Evolutionary conservation across 2,329 filamentous ascomycete genomes (phyloP).

Genomic region (Aspergillus chevalieri): DNA sequence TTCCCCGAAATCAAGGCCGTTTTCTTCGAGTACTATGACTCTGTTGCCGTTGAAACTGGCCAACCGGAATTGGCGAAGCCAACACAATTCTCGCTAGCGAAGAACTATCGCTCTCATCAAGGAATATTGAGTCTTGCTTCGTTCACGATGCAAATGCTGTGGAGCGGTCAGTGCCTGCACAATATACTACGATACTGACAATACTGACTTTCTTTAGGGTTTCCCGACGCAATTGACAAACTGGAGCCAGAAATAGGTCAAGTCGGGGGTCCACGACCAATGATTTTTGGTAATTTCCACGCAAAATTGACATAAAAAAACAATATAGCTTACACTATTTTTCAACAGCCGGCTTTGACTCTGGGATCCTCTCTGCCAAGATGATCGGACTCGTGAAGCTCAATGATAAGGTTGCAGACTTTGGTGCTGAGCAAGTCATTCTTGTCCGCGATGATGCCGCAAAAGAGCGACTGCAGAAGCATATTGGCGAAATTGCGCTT

Average conservation of each 20-base stretch:
- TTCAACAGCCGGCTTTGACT: constrained; percentile 10
- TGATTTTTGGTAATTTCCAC: constrained; percentile 12
- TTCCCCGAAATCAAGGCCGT: too few relatives aligned
- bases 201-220: too few relatives aligned
- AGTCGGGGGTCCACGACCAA: constrained; percentile 19
- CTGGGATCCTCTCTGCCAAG: constrained; percentile 14
- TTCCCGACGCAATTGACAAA: too few relatives aligned
- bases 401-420: constrained; percentile 16
- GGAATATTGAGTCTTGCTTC: too few relatives aligned
- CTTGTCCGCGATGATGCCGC: constrained; percentile 26
- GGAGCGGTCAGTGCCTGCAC: too few relatives aligned
- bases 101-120: too few relatives aligned
- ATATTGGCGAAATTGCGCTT: constrained; percentile 22
- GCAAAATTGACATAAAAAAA: neutral
- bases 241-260: constrained; percentile 10
- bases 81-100: too few relatives aligned
- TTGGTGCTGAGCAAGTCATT: constrained; percentile 31
- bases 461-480: constrained; percentile 15
- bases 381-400: constrained; percentile 17
- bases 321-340: neutral
- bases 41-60: too few relatives aligned
- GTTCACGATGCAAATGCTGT: too few relatives aligned
- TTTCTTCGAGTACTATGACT: too few relatives aligned
- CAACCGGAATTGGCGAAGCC: too few relatives aligned
- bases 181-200: too few relatives aligned